Evolutionary conservation across 2,329 filamentous ascomycete genomes (phyloP), one percentile per base, ranked within the genome.

Genomic region (Fusarium tanahbumbuense): DNA sequence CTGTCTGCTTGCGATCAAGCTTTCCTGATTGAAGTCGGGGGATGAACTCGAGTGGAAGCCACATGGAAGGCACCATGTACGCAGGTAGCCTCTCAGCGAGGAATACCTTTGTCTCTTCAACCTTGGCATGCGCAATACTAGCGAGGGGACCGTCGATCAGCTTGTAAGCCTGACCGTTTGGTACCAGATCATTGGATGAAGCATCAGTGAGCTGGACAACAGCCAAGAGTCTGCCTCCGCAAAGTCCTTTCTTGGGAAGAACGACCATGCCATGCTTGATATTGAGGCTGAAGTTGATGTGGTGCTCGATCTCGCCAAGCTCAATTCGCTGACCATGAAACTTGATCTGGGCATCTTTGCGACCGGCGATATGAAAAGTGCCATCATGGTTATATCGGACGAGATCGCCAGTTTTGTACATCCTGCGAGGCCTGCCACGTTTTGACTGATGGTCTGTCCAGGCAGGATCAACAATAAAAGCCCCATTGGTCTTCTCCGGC

Each of bases 271-370:
- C 70, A 18, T 74, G 72, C n/a, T 74, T 73, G 41, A 74, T 74
- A 1, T 50, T 55, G 15, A 30, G 22, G 13, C 70, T 62, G 40
- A 34, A 27, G n/a, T 74, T 73, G 18, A 76, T 56, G 3, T 76
- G 75, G 23, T 76, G 62, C 65, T 80, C 77, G 9, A 80, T 72
- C 40, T 80, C 78, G 1, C 72, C 77, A 0, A 77, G 68, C 44
- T 80, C 78, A 8, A 79, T 69, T 15, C 78, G 73, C 22, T 80
- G 77, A 9, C 78, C 78, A n/a, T 73, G 73, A 7, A 80, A 70
- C 66, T 80, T 80, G 62, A 79, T 71, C 56, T 80, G 77, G 2
- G 67, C 47, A 7, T 79, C 78, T 11, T 71, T 74, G 0, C 78
- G 72, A 2, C 78, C 77, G 0, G 67, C 44, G 10, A 73, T 75